These are phyloP conservation scores for Hypoxylon sp. DNA, from an alignment of 2,329 filamentous ascomycete genomes.

Conservation along the genomic window DNA sequence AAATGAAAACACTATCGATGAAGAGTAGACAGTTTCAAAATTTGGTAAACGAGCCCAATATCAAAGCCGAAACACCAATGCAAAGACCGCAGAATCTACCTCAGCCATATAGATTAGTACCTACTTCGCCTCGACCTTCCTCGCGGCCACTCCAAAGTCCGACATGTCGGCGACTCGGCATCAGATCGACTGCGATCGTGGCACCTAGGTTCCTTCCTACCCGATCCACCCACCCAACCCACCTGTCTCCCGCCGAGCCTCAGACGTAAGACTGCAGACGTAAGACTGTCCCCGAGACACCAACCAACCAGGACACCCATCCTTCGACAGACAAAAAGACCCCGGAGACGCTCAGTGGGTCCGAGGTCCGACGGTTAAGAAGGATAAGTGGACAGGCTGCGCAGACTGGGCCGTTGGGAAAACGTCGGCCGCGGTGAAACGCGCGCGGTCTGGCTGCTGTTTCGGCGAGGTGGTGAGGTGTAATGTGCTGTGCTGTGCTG, in stretches of 20 bases:
- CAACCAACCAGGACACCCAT: too few species aligned
- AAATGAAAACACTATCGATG: background rate
- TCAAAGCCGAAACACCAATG: too few species aligned
- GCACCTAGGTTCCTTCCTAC: too few species aligned
- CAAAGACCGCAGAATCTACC: too few species aligned
- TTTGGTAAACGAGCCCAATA: too few species aligned
- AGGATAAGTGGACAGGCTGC: background rate
- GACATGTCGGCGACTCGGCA: slow-evolving; percentile 12
- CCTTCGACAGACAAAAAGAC: background rate
- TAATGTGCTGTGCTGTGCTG: slow-evolving; percentile 16
- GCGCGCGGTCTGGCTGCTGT: slow-evolving; percentile 28
- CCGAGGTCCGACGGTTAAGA: background rate
- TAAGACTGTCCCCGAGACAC: too few species aligned
- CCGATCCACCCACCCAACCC: background rate
- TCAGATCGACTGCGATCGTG: background rate
- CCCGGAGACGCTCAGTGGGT: background rate
- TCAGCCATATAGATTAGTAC: background rate
- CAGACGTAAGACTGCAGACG: background rate
- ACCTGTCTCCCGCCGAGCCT: slow-evolving; percentile 7
- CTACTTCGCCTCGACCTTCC: slow-evolving; percentile 22
- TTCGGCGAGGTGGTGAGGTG: slow-evolving; percentile 8
- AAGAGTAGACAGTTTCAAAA: too few species aligned
- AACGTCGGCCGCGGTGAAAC: slow-evolving; percentile 22
- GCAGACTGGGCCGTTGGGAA: too few species aligned
- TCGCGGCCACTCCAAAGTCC: background rate